Conservation (phyloP, 1,139 yeast genomes). For the Candida sojae region DNA sequence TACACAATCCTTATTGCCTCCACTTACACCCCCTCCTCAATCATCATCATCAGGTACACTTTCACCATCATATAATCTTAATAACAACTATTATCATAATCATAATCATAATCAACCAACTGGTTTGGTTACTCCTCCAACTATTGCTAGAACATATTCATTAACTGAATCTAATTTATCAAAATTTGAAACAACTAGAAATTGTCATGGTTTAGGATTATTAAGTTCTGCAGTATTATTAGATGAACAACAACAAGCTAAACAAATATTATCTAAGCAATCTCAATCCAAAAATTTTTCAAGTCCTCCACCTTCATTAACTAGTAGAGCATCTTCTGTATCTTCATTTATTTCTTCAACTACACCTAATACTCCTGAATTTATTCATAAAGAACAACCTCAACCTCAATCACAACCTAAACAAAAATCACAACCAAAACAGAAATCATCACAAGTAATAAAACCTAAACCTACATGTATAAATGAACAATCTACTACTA, state of each 20-base stretch:
- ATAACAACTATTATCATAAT: background rate
- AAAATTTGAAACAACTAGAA: constrained; percentile 13
- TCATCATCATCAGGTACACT: constrained; percentile 1
- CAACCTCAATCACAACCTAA: constrained; percentile 3
- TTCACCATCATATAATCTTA: constrained; percentile 1
- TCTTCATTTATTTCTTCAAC: constrained; percentile 10
- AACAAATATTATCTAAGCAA: background rate
- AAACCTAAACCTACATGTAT: background rate
- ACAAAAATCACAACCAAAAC: background rate
- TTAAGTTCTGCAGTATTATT: constrained; percentile 15
- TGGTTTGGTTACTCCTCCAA: constrained; percentile 6
- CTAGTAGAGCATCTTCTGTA: constrained; percentile 13
- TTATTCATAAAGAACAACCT: constrained; percentile 1
- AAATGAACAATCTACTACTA: background rate
- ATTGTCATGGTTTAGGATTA: constrained; percentile 16
- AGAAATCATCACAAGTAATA: background rate
- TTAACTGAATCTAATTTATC: constrained; percentile 15
- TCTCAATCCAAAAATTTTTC: background rate
- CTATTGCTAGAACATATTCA: constrained; percentile 4
- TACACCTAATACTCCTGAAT: constrained; percentile 14
- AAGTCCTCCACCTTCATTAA: constrained; percentile 16
- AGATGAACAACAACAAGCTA: constrained; percentile 10
- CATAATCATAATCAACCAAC: constrained; percentile 2
- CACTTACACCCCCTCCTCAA: constrained; percentile 5
- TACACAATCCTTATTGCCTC: constrained; percentile 5